Conservation (phyloP, 2,329 filamentous ascomycete species). For the Tolypocladium tropicale region DNA sequence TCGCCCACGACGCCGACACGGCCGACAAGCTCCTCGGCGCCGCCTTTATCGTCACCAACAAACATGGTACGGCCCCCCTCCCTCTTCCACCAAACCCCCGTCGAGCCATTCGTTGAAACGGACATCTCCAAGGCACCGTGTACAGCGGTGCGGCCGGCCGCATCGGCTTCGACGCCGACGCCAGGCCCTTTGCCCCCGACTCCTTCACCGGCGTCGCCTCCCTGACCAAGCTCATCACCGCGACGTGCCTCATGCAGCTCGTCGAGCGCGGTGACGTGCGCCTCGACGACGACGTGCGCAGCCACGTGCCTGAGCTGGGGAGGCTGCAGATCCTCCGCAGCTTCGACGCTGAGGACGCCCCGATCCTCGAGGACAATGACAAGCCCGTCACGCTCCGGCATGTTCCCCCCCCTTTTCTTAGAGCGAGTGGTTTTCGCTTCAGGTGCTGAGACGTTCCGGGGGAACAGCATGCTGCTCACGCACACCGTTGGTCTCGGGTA, state of each 20-base stretch:
- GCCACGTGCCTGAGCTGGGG: slow-evolving; percentile 21
- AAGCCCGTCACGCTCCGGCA: slow-evolving; percentile 28
- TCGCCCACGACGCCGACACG: slow-evolving; percentile 16
- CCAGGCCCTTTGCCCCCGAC: slow-evolving; percentile 18
- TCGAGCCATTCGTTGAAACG: background rate
- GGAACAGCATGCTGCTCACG: slow-evolving; percentile 31
- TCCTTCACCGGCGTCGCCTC: slow-evolving; percentile 29
- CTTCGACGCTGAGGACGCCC: slow-evolving; percentile 22
- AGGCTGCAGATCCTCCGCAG: slow-evolving; percentile 24
- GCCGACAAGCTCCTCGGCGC: slow-evolving; percentile 24
- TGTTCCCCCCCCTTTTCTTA: background rate
- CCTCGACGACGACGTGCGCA: slow-evolving; percentile 27
- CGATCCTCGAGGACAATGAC: slow-evolving; percentile 25
- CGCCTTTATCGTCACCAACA: slow-evolving; percentile 22
- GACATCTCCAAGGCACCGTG: slow-evolving; percentile 15
- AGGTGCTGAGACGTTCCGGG: background rate
- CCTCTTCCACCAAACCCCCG: background rate
- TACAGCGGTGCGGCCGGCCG: slow-evolving; percentile 27
- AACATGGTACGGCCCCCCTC: slow-evolving; percentile 20
- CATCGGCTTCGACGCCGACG: slow-evolving; percentile 15
- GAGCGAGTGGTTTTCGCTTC: background rate
- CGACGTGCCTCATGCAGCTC: slow-evolving; percentile 26
- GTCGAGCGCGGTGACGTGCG: slow-evolving; percentile 22
- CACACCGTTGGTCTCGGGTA: slow-evolving; percentile 39
- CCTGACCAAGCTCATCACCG: slow-evolving; percentile 32